These are phyloP conservation scores for Fallopia convolvulus DNA, from an alignment of 148 eudicot genomes.

Conservation along the genomic window DNA sequence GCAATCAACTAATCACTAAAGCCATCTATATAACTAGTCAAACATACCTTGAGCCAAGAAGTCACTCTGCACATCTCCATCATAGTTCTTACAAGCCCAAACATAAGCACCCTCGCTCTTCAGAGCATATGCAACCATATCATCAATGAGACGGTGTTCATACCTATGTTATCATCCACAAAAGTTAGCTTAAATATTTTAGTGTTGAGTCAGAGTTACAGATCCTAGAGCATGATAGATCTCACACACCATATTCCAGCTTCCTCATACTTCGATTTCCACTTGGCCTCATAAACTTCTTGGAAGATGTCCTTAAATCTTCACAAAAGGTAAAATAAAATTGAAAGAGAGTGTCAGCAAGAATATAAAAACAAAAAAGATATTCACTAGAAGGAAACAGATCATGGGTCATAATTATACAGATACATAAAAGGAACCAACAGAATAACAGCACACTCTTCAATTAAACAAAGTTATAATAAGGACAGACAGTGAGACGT, in stretches of 20 bases:
- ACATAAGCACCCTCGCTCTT: conserved; percentile 96
- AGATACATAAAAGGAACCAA: not conserved
- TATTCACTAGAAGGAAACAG: not conserved
- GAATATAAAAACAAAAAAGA: not conserved
- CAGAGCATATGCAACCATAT: conserved; percentile 93
- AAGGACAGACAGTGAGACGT: not conserved
- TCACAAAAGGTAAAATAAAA: conserved; percentile 10
- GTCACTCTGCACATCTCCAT: conserved; percentile 97
- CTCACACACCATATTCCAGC: conserved; percentile 58
- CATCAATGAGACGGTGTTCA: conserved; percentile 93
- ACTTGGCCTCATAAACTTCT: conserved; percentile 77
- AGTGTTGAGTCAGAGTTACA: not conserved
- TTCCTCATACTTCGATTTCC: conserved; percentile 74
- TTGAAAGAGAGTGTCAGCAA: not conserved
- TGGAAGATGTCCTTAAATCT: conserved; percentile 96
- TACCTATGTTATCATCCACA: conserved; percentile 48
- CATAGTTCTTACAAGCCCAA: conserved; percentile 98
- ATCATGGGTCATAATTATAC: not conserved
- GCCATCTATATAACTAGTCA: not conserved
- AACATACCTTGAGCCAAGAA: conserved; percentile 78
- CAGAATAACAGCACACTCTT: not conserved
- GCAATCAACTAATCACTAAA: not conserved
- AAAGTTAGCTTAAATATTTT: not conserved
- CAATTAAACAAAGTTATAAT: not conserved
- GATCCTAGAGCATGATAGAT: not conserved